A percentile compares a stretch with the other conserved stretches of the same genome.
These are phyloP conservation scores for Calocybe gambosa DNA, from an alignment of 1,284 basidiomycete species.

Conservation along the genomic window DNA sequence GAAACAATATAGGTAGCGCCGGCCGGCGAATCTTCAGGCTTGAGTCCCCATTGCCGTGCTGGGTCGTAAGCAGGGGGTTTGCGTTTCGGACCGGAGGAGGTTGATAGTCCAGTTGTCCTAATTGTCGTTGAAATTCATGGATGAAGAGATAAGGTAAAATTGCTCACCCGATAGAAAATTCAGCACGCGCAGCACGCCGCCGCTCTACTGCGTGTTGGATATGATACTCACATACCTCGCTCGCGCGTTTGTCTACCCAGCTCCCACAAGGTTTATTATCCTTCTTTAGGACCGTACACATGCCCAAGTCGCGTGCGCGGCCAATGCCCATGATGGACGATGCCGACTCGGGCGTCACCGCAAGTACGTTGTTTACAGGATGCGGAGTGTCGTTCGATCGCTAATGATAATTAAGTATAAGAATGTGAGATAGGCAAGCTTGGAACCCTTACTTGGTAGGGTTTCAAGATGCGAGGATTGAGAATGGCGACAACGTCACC, in stretches of 20 bases:
- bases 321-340: slow-evolving; percentile 83
- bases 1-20: slow-evolving; percentile 79
- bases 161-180: slow-evolving; percentile 75
- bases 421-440: neutral
- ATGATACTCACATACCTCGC: slow-evolving; percentile 87
- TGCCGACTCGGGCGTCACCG: slow-evolving; percentile 79
- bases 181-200: slow-evolving; percentile 66
- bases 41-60: slow-evolving; percentile 61
- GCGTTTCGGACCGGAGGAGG: slow-evolving; percentile 38
- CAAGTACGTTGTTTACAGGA: slow-evolving; percentile 76
- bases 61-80: slow-evolving; percentile 64
- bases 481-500: slow-evolving; percentile 88
- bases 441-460: slow-evolving; percentile 61
- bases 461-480: slow-evolving; percentile 84
- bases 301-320: slow-evolving; percentile 77
- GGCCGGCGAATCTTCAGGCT: slow-evolving; percentile 40
- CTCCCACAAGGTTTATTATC: slow-evolving; percentile 79
- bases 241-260: slow-evolving; percentile 84
- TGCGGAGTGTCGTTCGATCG: slow-evolving; percentile 57
- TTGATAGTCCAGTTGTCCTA: slow-evolving; percentile 68
- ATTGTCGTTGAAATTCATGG: neutral
- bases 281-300: slow-evolving; percentile 70
- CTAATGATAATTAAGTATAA: slow-evolving; percentile 24
- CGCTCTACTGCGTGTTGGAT: slow-evolving; percentile 75
- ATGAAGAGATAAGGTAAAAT: neutral